These are phyloP conservation scores for Chlamydomonas eustigma DNA, from an alignment of 139 green algal species.

Conservation along the genomic window DNA sequence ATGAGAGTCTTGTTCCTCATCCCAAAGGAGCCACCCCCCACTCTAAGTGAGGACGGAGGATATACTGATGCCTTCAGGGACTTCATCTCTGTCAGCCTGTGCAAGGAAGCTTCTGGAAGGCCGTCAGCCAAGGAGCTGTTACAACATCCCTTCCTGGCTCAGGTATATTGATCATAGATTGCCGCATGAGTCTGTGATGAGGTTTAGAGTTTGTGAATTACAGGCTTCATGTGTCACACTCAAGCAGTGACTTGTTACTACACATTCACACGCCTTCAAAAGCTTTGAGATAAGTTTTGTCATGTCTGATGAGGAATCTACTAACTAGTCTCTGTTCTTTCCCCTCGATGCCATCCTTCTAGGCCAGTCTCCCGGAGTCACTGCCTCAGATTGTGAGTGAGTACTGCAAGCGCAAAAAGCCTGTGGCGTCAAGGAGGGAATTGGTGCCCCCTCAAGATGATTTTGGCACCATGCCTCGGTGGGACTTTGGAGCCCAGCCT, in stretches of 20 bases:
- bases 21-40: conserved; percentile 77
- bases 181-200: too few relatives aligned
- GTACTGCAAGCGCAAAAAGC: conserved; percentile 1
- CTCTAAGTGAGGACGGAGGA: conserved; percentile 54
- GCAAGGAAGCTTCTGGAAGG: conserved; percentile 21
- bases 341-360: background rate
- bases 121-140: conserved; percentile 36
- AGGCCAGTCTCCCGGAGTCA: background rate
- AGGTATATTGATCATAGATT: too few relatives aligned
- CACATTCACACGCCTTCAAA: too few relatives aligned
- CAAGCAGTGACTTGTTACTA: too few relatives aligned
- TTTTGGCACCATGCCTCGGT: background rate
- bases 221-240: too few relatives aligned
- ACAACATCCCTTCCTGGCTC: conserved; percentile 35
- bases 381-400: background rate
- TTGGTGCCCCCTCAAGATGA: background rate
- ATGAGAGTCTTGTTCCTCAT: conserved; percentile 96
- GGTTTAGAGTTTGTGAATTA: too few relatives aligned
- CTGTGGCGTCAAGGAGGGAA: background rate
- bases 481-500: background rate
- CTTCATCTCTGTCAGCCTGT: conserved; percentile 67
- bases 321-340: background rate
- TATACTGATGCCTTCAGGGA: conserved; percentile 62
- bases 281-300: too few relatives aligned
- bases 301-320: too few relatives aligned